Evolutionary conservation across 345 rosid genomes (phyloP), one percentile per base, ranked within the genome.

Genomic region (Cardiospermum halicacabum): DNA sequence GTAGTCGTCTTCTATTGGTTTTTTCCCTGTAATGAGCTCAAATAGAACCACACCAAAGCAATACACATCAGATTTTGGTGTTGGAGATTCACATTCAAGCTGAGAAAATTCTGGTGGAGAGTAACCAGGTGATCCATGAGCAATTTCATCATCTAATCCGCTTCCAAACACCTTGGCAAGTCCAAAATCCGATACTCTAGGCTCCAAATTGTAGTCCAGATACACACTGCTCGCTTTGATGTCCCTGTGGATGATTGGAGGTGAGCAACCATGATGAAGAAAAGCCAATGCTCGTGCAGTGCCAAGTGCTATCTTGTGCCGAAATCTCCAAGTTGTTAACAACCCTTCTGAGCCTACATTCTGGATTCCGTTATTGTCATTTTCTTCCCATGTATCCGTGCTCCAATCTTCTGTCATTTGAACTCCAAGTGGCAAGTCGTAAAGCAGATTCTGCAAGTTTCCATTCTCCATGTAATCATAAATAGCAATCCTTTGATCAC

Each of bases 401-500:
- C 88, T 85, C 98, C 98, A 92, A 61, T 89, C 96, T 40, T 92
- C 96, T 0, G 89, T 84, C 37, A 74, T 72, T 49, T 86, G 96
- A 72, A 86, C 73, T 43, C 92, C 94, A 25, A 93, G 94, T 0
- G 97, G 98, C 69, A 93, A 71, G 74, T 93, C 96, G 26, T 88
- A 84, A 59, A 93, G 89, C 77, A 90, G 65, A 74, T 86, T 88
- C 74, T 89, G 97, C 83, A 93, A 76, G 89, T 86, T 93, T 36
- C 98, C 98, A 1, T 93, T 88, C 83, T 89, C 96, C 98, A 93
- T 93, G 68, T 89, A 93, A 71, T 93, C 94, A 40, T 93, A 93
- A 11, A 93, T 88, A 12, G 96, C 97, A 26, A 93, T 93, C 80
- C 97, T 77, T 71, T 93, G 98, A 47, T 89, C 97, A 59, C 98